These are phyloP conservation scores for Wickerhamiella bombiphila DNA, from an alignment of 805 yeast species.

Conservation along the genomic window DNA sequence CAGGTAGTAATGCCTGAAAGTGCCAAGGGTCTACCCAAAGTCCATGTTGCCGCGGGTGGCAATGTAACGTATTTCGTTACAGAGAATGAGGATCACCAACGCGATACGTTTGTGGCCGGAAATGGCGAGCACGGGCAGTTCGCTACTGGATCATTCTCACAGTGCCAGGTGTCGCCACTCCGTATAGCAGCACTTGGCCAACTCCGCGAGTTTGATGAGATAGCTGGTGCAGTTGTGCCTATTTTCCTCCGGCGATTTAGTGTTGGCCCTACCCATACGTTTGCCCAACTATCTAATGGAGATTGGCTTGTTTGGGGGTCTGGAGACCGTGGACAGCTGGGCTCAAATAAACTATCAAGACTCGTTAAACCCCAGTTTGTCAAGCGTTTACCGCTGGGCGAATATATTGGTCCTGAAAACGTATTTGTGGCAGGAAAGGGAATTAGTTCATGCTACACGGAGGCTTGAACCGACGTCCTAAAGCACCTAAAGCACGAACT, in stretches of 20 bases:
- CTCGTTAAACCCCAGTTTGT: slow-evolving; percentile 20
- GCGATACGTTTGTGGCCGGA: slow-evolving; percentile 52
- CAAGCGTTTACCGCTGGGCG: background rate
- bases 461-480: slow-evolving; percentile 1
- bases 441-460: slow-evolving; percentile 14
- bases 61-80: slow-evolving; percentile 40
- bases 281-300: slow-evolving; percentile 40
- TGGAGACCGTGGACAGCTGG: slow-evolving; percentile 70
- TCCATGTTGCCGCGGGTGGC: slow-evolving; percentile 52
- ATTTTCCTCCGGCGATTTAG: slow-evolving; percentile 39
- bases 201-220: slow-evolving; percentile 43
- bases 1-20: slow-evolving; percentile 10
- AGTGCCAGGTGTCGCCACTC: slow-evolving; percentile 55
- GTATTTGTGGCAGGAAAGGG: slow-evolving; percentile 16
- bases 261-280: slow-evolving; percentile 51
- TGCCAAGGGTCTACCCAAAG: slow-evolving; percentile 25
- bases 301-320: slow-evolving; percentile 62
- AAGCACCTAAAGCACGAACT: no score
- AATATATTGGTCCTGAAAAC: slow-evolving; percentile 1
- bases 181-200: slow-evolving; percentile 35
- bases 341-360: slow-evolving; percentile 61
- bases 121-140: slow-evolving; percentile 75
- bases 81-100: slow-evolving; percentile 17
- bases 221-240: slow-evolving; percentile 26
- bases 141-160: slow-evolving; percentile 64